Evolutionary conservation across 148 eudicot species (phyloP).

Genomic region (Oxyria digyna): DNA sequence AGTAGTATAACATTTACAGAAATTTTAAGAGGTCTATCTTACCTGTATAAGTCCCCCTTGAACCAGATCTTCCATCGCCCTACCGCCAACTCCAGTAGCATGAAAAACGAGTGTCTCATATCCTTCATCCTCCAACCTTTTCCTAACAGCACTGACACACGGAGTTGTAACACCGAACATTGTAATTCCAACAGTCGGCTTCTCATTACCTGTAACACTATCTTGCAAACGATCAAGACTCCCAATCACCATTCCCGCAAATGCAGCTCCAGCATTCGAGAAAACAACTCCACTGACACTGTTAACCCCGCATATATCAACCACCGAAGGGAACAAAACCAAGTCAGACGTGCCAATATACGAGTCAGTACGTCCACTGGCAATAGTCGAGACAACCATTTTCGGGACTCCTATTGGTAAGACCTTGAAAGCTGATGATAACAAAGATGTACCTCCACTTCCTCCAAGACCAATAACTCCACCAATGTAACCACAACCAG

Average conservation of each 20-base stretch:
- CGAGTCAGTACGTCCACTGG: conserved; percentile 84
- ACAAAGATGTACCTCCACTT: conserved; percentile 86
- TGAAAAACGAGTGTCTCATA: conserved; percentile 88
- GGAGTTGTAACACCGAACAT: conserved; percentile 98
- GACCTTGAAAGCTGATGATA: conserved; percentile 65
- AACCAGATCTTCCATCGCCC: conserved; percentile 96
- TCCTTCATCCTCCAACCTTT: conserved; percentile 67
- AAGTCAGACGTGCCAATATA: conserved; percentile 89
- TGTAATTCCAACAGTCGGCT: conserved; percentile 69
- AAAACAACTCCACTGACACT: conserved; percentile 53
- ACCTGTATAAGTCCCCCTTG: conserved; percentile 88
- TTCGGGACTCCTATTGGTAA: conserved; percentile 85
- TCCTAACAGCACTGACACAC: conserved; percentile 72
- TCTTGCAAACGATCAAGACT: conserved; percentile 22
- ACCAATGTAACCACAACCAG: conserved; percentile 33
- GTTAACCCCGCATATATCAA: conserved; percentile 95
- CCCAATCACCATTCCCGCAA: conserved; percentile 84
- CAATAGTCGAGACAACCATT: conserved; percentile 78
- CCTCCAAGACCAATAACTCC: conserved; percentile 95
- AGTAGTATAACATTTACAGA: background rate
- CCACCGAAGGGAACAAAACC: conserved; percentile 83
- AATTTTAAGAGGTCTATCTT: background rate
- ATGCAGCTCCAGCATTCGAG: conserved; percentile 93
- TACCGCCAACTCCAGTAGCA: conserved; percentile 97
- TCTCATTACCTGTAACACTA: conserved; percentile 22